phyloP scores from a whole-genome alignment of 306 rosid genomes.

The Pterocarpus santalinus region DNA sequence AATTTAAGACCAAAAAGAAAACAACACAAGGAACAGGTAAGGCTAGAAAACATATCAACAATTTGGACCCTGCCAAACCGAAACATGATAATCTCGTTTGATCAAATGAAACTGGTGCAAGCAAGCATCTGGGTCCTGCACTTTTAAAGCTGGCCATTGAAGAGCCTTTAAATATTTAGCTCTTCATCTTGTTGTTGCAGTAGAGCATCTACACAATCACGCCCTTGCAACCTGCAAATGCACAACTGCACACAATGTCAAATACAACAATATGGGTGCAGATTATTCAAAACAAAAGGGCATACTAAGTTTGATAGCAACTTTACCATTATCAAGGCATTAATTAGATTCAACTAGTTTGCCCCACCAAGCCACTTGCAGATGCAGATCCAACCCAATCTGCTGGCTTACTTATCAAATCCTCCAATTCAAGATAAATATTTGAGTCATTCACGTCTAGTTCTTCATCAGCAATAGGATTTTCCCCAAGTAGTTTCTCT shows the following conservation, averaged over 20 bases:
- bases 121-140: slow-evolving; percentile 13
- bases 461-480: slow-evolving; percentile 57
- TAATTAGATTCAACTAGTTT: slow-evolving; percentile 60
- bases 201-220: neutral
- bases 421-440: slow-evolving; percentile 80
- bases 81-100: neutral
- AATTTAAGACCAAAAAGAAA: neutral
- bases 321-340: slow-evolving; percentile 51
- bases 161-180: slow-evolving; percentile 28
- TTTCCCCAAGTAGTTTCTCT: slow-evolving; percentile 58
- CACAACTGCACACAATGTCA: slow-evolving; percentile 16
- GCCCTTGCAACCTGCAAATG: slow-evolving; percentile 45
- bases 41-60: slow-evolving; percentile 30
- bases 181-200: slow-evolving; percentile 33
- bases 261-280: neutral
- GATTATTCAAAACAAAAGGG: neutral
- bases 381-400: slow-evolving; percentile 73
- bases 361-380: slow-evolving; percentile 62
- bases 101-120: slow-evolving; percentile 25
- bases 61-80: slow-evolving; percentile 34
- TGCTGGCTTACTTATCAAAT: slow-evolving; percentile 70
- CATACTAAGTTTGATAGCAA: neutral
- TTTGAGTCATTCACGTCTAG: slow-evolving; percentile 65
- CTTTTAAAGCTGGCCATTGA: slow-evolving; percentile 28
- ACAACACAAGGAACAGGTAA: neutral